Evolutionary conservation across 805 yeast species (phyloP).

Genomic region (Teunomyces cretensis): DNA sequence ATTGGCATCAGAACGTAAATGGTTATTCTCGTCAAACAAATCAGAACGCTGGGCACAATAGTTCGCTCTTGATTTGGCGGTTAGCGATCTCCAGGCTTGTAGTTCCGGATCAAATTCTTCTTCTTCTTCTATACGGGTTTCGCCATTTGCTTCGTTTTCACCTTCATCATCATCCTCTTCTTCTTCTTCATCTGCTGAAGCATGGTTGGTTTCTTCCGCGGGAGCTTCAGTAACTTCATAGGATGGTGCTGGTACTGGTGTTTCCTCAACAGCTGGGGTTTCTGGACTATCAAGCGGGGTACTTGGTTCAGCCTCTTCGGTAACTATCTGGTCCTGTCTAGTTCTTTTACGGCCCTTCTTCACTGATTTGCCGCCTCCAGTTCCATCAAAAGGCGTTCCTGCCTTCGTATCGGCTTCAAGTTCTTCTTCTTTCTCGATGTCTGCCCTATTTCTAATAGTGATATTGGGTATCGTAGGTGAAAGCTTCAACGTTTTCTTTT

Average conservation of each 20-base stretch:
- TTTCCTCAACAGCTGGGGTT: conserved; percentile 9
- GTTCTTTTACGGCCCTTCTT: conserved; percentile 44
- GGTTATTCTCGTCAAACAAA: conserved; percentile 57
- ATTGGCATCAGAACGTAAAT: conserved; percentile 62
- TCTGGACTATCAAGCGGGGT: conserved; percentile 15
- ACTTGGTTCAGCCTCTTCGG: conserved; percentile 21
- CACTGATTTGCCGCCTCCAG: conserved; percentile 34
- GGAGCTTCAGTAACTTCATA: conserved; percentile 10
- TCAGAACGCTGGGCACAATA: conserved; percentile 67
- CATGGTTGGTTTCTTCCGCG: conserved; percentile 18
- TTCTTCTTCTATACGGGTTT: conserved; percentile 46
- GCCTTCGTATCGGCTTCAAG: conserved; percentile 18
- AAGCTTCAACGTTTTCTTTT: conserved; percentile 74
- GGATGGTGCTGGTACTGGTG: conserved; percentile 13
- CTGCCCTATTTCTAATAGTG: conserved; percentile 67
- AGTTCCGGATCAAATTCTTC: conserved; percentile 74
- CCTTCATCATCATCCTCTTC: conserved; percentile 26
- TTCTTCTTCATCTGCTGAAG: conserved; percentile 24
- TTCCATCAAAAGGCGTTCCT: conserved; percentile 20
- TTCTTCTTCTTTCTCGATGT: conserved; percentile 66
- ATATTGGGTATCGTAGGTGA: conserved; percentile 90
- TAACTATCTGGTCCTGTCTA: conserved; percentile 33
- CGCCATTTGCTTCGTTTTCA: conserved; percentile 33
- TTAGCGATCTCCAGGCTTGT: conserved; percentile 80
- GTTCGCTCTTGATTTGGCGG: conserved; percentile 76